Conservation (phyloP, 2,329 filamentous ascomycete species). For the Aphanocladium album region DNA sequence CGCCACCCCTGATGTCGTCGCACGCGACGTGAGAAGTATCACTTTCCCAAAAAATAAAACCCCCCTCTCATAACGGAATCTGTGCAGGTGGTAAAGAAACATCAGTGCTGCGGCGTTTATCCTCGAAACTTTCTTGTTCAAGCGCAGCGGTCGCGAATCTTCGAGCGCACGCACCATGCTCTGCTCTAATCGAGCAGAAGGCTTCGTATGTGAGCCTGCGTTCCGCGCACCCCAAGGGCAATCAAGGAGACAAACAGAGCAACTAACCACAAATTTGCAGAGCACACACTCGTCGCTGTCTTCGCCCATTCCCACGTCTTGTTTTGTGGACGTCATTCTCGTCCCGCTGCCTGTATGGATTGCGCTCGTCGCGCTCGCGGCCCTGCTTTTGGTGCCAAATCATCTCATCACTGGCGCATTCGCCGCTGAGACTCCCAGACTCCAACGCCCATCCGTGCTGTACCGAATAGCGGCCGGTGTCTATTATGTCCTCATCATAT, state of each 20-base stretch:
- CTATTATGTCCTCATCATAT: conserved; percentile 8
- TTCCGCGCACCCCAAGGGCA: too few species aligned
- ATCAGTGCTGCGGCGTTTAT: too few species aligned
- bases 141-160: not conserved
- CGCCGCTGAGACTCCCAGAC: not conserved
- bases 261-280: not conserved
- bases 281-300: conserved; percentile 1
- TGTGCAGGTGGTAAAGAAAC: too few species aligned
- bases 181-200: conserved; percentile 4
- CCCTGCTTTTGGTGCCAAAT: not conserved
- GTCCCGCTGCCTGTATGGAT: conserved; percentile 10
- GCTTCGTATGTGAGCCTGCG: conserved; percentile 6
- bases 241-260: not conserved
- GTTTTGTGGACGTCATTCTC: conserved; percentile 10
- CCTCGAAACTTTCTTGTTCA: too few species aligned
- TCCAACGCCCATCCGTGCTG: not conserved
- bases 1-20: not conserved
- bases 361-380: not conserved
- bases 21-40: not conserved
- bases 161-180: not conserved
- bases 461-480: not conserved
- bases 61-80: not conserved
- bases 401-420: not conserved
- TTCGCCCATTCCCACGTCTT: conserved; percentile 4
- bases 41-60: not conserved